These are phyloP conservation scores for Arthrobotrys musiformis DNA, from an alignment of 2,329 filamentous ascomycete species.

Conservation along the genomic window DNA sequence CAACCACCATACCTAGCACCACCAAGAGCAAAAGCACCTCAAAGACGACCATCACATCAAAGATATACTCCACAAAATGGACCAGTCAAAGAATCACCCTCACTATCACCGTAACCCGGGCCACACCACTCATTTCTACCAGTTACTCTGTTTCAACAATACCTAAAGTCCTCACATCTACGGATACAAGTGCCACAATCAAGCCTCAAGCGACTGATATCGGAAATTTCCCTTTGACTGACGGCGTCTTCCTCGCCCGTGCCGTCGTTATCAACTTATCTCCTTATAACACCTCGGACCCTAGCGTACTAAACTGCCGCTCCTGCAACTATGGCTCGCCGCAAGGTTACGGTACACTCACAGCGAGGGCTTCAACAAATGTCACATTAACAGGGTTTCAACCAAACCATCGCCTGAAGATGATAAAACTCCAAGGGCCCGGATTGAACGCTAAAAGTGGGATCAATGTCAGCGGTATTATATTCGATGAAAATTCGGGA, in stretches of 20 bases:
- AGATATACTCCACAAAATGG: neutral
- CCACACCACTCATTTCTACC: neutral
- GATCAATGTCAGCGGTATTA: conserved; percentile 33
- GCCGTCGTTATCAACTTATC: conserved; percentile 46
- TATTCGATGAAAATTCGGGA: conserved; percentile 31
- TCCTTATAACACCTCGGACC: conserved; percentile 39
- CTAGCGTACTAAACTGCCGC: conserved; percentile 17
- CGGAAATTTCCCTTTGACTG: neutral
- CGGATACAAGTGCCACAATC: neutral
- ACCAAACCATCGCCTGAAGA: conserved; percentile 30
- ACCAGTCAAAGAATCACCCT: neutral
- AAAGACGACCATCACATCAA: neutral
- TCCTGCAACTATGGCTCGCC: conserved; percentile 29
- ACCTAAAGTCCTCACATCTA: neutral
- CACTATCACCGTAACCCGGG: neutral
- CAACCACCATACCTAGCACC: neutral
- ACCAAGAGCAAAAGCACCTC: conserved; percentile 7
- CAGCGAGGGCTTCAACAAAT: neutral
- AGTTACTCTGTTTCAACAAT: neutral
- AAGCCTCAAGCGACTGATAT: neutral
- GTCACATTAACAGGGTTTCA: conserved; percentile 40
- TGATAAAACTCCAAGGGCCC: conserved; percentile 28
- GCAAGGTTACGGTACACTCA: neutral
- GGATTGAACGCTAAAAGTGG: conserved; percentile 48
- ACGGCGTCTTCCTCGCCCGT: conserved; percentile 37